phyloP scores from a whole-genome alignment of 1,139 yeast species.

The Insectozyma bohioensis region DNA sequence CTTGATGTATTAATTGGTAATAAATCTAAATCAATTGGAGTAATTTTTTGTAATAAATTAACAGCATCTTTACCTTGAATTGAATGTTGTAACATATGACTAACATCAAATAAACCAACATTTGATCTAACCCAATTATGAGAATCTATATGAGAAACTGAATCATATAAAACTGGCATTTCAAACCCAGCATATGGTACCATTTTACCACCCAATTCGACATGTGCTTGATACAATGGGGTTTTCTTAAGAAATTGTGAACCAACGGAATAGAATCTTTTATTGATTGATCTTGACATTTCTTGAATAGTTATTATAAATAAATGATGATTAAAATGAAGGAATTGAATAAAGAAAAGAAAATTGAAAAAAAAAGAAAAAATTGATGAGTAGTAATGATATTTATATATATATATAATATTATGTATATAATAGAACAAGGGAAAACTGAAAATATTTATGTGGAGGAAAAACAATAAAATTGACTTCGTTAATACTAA shows the following conservation, averaged over 20 bases:
- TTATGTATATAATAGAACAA: too few species aligned
- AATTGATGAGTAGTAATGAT: too few species aligned
- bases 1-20: slow-evolving; percentile 64
- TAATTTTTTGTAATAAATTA: slow-evolving; percentile 70
- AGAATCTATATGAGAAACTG: slow-evolving; percentile 84
- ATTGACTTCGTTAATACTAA: too few species aligned
- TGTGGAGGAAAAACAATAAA: too few species aligned
- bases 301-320: too few species aligned
- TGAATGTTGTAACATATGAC: slow-evolving; percentile 93
- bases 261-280: slow-evolving; percentile 33
- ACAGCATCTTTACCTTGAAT: slow-evolving; percentile 68
- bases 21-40: slow-evolving; percentile 75
- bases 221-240: slow-evolving; percentile 79
- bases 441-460: too few species aligned
- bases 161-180: slow-evolving; percentile 89
- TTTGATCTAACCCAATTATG: slow-evolving; percentile 90
- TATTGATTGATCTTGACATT: slow-evolving; percentile 19
- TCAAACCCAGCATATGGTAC: slow-evolving; percentile 94
- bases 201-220: slow-evolving; percentile 80
- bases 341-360: too few species aligned
- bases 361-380: too few species aligned
- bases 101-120: slow-evolving; percentile 92
- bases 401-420: too few species aligned
- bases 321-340: too few species aligned
- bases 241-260: slow-evolving; percentile 50